phyloP scores from a whole-genome alignment of 352 stramenopile genomes.

The Pythium volutum region DNA sequence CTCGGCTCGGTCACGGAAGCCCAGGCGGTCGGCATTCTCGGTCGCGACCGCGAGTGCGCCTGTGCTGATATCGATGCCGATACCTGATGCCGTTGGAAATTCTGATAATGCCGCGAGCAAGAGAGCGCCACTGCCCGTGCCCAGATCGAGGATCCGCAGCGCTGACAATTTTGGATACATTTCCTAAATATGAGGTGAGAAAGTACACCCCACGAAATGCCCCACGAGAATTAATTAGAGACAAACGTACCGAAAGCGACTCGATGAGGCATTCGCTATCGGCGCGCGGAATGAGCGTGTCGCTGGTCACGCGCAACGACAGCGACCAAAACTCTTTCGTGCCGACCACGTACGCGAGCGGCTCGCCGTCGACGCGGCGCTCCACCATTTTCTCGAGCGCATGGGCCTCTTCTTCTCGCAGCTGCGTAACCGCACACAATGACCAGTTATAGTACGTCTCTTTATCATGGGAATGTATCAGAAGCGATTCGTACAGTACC shows the following conservation, averaged over 20 bases:
- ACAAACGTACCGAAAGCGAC: constrained; percentile 49
- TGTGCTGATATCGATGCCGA: constrained; percentile 59
- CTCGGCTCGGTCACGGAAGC: constrained; percentile 12
- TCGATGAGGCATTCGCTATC: constrained; percentile 83
- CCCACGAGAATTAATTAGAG: no score
- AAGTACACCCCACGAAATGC: no score
- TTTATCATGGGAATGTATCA: not conserved
- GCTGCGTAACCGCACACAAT: constrained; percentile 12
- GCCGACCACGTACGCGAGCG: constrained; percentile 67
- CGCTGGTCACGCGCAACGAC: constrained; percentile 41
- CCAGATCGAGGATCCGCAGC: constrained; percentile 64
- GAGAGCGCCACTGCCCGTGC: constrained; percentile 68
- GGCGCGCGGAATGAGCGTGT: constrained; percentile 77
- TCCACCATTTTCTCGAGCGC: constrained; percentile 23
- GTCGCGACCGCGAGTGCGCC: constrained; percentile 48
- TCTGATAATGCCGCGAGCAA: constrained; percentile 57
- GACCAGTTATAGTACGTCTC: not conserved
- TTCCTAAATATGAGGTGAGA: constrained; percentile 19
- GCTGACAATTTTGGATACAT: constrained; percentile 36
- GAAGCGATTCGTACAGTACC: constrained; percentile 18
- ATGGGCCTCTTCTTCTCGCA: constrained; percentile 36
- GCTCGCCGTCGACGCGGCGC: constrained; percentile 42
- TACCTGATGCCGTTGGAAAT: constrained; percentile 49
- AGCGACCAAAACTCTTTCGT: constrained; percentile 80
- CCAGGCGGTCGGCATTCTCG: constrained; percentile 38